Evolutionary conservation across 352 stramenopile species (phyloP).

Genomic region (Globisporangium alternatum): DNA sequence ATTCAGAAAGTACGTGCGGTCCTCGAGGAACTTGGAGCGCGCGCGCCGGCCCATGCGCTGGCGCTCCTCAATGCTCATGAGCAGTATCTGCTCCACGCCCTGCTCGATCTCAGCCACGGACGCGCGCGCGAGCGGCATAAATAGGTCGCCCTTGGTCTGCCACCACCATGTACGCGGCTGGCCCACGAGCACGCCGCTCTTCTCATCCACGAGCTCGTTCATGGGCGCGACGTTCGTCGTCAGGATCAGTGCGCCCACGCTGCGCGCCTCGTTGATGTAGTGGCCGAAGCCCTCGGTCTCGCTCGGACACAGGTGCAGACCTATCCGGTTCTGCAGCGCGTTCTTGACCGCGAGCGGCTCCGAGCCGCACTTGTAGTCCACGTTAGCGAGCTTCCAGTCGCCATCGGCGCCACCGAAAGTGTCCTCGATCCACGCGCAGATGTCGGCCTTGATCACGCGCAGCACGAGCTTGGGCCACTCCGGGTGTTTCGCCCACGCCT

Average conservation of each 20-base stretch:
- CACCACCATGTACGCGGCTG: slow-evolving; percentile 63
- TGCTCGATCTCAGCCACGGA: slow-evolving; percentile 60
- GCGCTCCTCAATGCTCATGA: slow-evolving; percentile 72
- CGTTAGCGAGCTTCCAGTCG: slow-evolving; percentile 57
- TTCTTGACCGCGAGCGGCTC: slow-evolving; percentile 55
- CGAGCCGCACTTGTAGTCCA: slow-evolving; percentile 72
- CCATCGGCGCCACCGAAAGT: slow-evolving; percentile 44
- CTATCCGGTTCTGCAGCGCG: slow-evolving; percentile 71
- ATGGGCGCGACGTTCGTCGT: slow-evolving; percentile 79
- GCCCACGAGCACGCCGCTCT: slow-evolving; percentile 69
- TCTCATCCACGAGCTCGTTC: slow-evolving; percentile 80
- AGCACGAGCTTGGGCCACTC: slow-evolving; percentile 74
- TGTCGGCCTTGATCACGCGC: slow-evolving; percentile 58
- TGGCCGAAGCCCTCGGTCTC: slow-evolving; percentile 81
- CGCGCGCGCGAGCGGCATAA: slow-evolving; percentile 74
- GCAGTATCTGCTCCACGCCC: slow-evolving; percentile 63
- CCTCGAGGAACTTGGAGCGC: slow-evolving; percentile 69
- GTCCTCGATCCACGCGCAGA: slow-evolving; percentile 67
- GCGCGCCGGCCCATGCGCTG: slow-evolving; percentile 67
- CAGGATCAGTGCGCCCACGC: slow-evolving; percentile 64
- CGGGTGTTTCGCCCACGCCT: slow-evolving; percentile 64
- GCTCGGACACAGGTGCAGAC: slow-evolving; percentile 72
- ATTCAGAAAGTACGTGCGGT: slow-evolving; percentile 79
- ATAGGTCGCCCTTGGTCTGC: slow-evolving; percentile 81
- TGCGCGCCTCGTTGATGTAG: slow-evolving; percentile 85